Evolutionary conservation across 139 green algal species (phyloP).

Genomic region (Micromonas pusilla): DNA sequence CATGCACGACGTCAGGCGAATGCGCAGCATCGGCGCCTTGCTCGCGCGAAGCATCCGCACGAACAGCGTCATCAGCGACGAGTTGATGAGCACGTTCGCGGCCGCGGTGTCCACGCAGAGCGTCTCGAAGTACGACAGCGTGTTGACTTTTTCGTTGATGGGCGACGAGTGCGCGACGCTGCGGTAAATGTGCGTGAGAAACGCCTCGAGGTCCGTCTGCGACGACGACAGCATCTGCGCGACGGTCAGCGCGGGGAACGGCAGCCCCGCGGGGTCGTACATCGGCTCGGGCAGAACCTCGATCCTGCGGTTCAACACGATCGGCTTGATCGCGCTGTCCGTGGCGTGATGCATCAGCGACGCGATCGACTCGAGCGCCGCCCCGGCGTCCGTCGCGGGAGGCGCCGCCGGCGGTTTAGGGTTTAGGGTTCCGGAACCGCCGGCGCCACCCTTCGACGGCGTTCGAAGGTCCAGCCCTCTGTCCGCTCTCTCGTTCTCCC

Average conservation of each 20-base stretch:
- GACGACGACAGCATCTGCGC: conserved; percentile 51
- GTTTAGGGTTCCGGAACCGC: too few relatives aligned
- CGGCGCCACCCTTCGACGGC: too few relatives aligned
- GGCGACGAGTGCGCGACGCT: conserved; percentile 11
- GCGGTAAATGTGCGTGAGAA: conserved; percentile 38
- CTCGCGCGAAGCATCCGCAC: conserved; percentile 51
- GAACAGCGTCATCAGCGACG: conserved; percentile 57
- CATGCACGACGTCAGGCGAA: conserved; percentile 46
- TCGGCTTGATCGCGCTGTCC: conserved; percentile 77
- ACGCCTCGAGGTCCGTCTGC: conserved; percentile 46
- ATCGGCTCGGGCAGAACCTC: conserved; percentile 60
- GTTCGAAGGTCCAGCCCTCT: too few relatives aligned
- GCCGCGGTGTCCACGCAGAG: conserved; percentile 61
- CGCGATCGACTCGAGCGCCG: not conserved
- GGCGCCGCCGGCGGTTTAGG: too few relatives aligned
- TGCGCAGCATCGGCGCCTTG: conserved; percentile 53
- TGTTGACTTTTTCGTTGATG: conserved; percentile 61
- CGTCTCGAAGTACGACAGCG: conserved; percentile 84
- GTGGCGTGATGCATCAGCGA: conserved; percentile 43
- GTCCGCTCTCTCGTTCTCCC: too few relatives aligned
- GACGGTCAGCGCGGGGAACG: conserved; percentile 55
- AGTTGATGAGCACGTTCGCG: conserved; percentile 85
- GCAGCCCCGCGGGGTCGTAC: conserved; percentile 60
- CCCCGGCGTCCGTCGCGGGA: not conserved
- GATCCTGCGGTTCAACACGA: conserved; percentile 79